Percentiles rank a stretch among this genome's conserved stretches.
These are phyloP conservation scores for Brassica carinata DNA, from an alignment of 345 rosid genomes.

Conservation along the genomic window DNA sequence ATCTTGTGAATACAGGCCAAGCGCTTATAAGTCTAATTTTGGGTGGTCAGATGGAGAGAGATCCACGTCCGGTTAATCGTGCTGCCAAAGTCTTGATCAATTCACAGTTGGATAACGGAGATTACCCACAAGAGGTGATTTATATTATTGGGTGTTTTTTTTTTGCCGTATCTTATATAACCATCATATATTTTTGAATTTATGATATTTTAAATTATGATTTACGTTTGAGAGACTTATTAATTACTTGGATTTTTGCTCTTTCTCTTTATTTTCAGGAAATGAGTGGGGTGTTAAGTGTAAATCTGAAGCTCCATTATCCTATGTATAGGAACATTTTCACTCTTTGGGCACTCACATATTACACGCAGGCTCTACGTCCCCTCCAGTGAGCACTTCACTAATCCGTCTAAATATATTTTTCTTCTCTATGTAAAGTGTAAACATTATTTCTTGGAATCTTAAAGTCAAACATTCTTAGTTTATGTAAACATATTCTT, in stretches of 20 bases:
- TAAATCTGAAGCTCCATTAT: background rate
- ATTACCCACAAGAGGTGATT: background rate
- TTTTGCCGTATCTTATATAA: background rate
- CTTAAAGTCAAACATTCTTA: background rate
- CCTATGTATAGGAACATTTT: background rate
- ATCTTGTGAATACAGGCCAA: background rate
- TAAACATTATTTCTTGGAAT: background rate
- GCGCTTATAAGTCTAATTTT: background rate
- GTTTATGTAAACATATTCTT: background rate
- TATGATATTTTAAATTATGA: background rate
- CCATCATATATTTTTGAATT: background rate
- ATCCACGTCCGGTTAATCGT: background rate
- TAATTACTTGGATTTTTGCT: background rate
- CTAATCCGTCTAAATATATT: background rate
- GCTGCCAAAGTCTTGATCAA: background rate
- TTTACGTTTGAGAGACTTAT: background rate
- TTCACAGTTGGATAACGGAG: background rate
- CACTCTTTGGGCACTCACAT: background rate
- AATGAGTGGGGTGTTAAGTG: background rate
- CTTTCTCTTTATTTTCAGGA: background rate
- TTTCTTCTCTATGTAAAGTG: background rate
- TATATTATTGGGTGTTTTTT: background rate
- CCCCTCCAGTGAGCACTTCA: background rate
- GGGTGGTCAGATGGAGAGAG: conserved; percentile 1
- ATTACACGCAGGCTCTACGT: conserved; percentile 2